Percentiles rank a stretch among this genome's conserved stretches.
Evolutionary conservation across 2,329 filamentous ascomycete genomes (phyloP).

Genomic region (Aureobasidium sp.): DNA sequence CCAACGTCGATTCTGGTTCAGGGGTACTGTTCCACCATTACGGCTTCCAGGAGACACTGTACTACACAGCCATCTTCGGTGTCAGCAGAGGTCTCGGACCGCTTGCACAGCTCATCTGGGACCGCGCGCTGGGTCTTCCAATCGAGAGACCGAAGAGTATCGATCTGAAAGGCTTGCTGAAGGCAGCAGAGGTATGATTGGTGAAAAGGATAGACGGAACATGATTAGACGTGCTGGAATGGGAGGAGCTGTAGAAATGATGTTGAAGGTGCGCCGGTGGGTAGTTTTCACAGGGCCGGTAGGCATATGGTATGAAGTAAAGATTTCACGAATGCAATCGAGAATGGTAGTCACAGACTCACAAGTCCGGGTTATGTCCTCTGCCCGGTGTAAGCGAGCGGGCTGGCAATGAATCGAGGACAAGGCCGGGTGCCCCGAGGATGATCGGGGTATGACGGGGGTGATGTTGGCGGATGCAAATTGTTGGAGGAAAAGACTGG

Average conservation of each 20-base stretch:
- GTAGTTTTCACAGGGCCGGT: background rate
- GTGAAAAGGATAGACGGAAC: background rate
- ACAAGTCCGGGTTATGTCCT: background rate
- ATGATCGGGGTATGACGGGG: constrained; percentile 5
- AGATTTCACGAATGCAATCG: background rate
- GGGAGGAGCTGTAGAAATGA: background rate
- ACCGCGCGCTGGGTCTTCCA: constrained; percentile 81
- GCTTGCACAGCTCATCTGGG: constrained; percentile 91
- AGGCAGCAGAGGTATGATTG: constrained; percentile 35
- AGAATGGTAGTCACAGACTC: background rate
- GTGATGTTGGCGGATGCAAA: background rate
- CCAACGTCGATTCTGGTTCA: constrained; percentile 89
- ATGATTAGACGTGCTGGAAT: background rate
- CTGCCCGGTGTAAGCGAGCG: background rate
- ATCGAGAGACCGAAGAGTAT: constrained; percentile 99
- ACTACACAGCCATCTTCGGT: constrained; percentile 70
- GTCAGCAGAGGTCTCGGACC: constrained; percentile 72
- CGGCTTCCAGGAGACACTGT: constrained; percentile 92
- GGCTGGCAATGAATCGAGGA: background rate
- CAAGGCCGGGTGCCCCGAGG: background rate
- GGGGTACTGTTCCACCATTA: constrained; percentile 98
- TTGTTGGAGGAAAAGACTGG: constrained; percentile 3
- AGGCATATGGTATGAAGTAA: background rate
- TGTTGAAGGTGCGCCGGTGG: background rate
- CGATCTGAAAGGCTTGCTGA: constrained; percentile 76